These are phyloP conservation scores for Amaranthus hypochondriacus DNA, from an alignment of 148 eudicot genomes.

Conservation along the genomic window DNA sequence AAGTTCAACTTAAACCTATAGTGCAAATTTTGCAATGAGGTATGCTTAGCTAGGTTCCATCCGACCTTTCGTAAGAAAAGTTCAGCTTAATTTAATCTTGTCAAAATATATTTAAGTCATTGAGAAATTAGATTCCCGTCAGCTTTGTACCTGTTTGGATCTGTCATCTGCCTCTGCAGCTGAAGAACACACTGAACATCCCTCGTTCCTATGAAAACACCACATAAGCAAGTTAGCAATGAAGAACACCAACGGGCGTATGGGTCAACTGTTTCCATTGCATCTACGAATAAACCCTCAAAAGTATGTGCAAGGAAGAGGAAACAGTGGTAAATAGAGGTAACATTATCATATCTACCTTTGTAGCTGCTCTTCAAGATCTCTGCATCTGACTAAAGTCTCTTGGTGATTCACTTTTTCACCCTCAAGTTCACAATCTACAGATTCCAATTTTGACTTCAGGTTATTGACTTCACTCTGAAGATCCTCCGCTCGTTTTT, in stretches of 20 bases:
- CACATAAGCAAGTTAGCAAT: constrained; percentile 18
- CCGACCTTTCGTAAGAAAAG: too few species aligned
- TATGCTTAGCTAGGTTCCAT: neutral
- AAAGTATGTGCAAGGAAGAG: neutral
- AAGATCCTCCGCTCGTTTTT: constrained; percentile 68
- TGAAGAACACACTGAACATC: constrained; percentile 34
- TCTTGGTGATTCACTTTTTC: constrained; percentile 61
- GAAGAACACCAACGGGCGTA: neutral
- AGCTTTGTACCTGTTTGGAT: constrained; percentile 53
- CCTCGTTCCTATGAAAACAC: constrained; percentile 48
- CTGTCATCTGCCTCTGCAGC: constrained; percentile 44
- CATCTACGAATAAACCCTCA: neutral
- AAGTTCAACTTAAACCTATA: neutral
- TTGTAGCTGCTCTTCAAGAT: constrained; percentile 73
- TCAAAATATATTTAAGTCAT: neutral
- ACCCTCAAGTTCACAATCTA: constrained; percentile 62
- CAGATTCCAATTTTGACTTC: constrained; percentile 40
- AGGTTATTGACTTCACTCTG: constrained; percentile 61
- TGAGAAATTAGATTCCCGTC: too few species aligned
- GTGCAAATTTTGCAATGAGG: neutral
- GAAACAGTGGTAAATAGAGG: neutral
- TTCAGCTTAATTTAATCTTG: too few species aligned
- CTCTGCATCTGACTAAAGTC: constrained; percentile 58
- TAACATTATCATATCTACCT: constrained; percentile 33
- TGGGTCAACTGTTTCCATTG: neutral